A percentile compares a stretch with the other conserved stretches of the same genome.
phyloP scores from a whole-genome alignment of 2,329 filamentous ascomycete species.

The Ophiostoma montium region DNA sequence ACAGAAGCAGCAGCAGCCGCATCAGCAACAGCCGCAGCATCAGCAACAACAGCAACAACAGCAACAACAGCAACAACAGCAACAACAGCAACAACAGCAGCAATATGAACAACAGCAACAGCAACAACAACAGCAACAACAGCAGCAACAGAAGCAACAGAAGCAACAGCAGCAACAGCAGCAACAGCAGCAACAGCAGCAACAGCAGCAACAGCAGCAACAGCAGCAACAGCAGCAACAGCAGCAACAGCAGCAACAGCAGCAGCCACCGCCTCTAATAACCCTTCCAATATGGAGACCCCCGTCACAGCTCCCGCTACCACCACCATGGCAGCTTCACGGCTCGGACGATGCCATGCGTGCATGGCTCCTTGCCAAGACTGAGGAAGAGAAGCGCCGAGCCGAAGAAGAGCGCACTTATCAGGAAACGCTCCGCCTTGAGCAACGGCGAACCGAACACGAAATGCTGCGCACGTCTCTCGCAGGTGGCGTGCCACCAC shows the following conservation, averaged over 20 bases:
- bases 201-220: constrained; percentile 2
- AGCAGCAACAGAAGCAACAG: neutral
- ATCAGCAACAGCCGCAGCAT: constrained; percentile 1
- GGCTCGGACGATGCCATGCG: constrained; percentile 57
- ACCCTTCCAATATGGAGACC: too few species aligned
- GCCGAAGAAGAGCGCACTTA: constrained; percentile 61
- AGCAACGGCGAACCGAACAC: constrained; percentile 59
- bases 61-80: neutral
- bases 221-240: neutral
- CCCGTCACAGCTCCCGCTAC: constrained; percentile 12
- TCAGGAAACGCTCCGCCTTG: constrained; percentile 51
- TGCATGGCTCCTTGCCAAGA: constrained; percentile 55
- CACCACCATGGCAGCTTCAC: constrained; percentile 27
- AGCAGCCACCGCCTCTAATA: neutral
- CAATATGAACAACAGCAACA: neutral
- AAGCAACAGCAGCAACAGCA: too few species aligned
- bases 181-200: neutral
- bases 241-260: neutral
- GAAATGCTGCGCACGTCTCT: constrained; percentile 58
- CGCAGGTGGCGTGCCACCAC: constrained; percentile 55
- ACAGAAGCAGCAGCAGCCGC: neutral
- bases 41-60: constrained; percentile 2
- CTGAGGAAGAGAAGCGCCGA: constrained; percentile 57
- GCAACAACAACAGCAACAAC: neutral
- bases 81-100: neutral